Evolutionary conservation across 78 protist species (phyloP).

Genomic region (Tieghemostelium lacteum): DNA sequence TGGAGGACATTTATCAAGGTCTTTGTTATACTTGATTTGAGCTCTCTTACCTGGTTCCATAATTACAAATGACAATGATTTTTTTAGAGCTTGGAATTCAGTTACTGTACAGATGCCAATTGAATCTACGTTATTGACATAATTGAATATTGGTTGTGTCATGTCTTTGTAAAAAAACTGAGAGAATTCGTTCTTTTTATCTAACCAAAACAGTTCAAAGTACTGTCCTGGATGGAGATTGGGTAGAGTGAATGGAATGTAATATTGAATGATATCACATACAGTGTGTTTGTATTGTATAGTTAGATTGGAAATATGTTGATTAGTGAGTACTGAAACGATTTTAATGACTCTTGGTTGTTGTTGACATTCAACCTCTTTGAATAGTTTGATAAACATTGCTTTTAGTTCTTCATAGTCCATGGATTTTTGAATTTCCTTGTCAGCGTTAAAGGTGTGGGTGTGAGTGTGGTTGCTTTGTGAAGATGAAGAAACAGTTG

Average conservation of each 20-base stretch:
- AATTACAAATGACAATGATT: conserved; percentile 22
- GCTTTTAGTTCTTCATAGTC: conserved; percentile 38
- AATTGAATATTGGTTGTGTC: conserved; percentile 19
- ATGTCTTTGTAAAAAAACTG: conserved; percentile 44
- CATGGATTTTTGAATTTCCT: neutral
- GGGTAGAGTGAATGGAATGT: conserved; percentile 35
- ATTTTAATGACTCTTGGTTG: conserved; percentile 22
- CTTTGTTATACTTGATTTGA: neutral
- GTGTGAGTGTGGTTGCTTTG: conserved; percentile 19
- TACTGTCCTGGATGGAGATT: conserved; percentile 6
- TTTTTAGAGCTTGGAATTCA: neutral
- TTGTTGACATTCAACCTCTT: conserved; percentile 25
- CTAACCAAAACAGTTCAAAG: conserved; percentile 58
- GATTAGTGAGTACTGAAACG: conserved; percentile 10
- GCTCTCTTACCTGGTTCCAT: conserved; percentile 39
- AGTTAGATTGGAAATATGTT: conserved; percentile 43
- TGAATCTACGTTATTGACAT: conserved; percentile 25
- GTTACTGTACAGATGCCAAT: conserved; percentile 33
- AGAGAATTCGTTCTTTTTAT: conserved; percentile 15
- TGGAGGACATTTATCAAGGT: neutral
- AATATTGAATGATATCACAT: conserved; percentile 23
- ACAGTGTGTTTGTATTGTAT: conserved; percentile 31
- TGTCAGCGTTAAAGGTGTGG: neutral
- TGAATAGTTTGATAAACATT: conserved; percentile 19
- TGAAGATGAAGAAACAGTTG: neutral